Conservation (phyloP, 208 protist species). For the Trichomonas tenax region DNA sequence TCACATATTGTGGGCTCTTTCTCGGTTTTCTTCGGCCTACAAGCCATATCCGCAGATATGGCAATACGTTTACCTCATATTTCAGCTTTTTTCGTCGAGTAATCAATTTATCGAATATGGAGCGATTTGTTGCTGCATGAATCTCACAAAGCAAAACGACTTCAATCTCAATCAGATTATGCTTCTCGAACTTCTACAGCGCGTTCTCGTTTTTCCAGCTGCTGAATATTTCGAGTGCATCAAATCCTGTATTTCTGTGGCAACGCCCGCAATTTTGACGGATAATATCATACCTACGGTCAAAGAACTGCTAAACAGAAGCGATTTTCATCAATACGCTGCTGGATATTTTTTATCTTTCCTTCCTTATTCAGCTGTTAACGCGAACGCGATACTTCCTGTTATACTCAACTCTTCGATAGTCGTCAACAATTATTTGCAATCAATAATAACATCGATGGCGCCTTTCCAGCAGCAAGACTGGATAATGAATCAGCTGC, state of each 20-base stretch:
- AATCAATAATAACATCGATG: background rate
- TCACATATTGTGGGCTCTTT: background rate
- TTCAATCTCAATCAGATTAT: background rate
- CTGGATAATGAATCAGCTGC: background rate
- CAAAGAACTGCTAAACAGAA: background rate
- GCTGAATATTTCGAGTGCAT: background rate
- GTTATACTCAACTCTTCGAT: background rate
- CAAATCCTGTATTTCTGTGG: background rate
- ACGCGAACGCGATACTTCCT: background rate
- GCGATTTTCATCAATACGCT: background rate
- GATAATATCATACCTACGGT: background rate
- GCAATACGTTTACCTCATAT: background rate
- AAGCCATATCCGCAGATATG: background rate
- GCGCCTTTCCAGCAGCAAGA: background rate
- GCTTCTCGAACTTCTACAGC: background rate
- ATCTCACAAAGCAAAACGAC: background rate
- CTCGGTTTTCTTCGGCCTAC: background rate
- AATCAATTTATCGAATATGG: background rate
- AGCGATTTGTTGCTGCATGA: background rate
- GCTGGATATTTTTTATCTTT: background rate
- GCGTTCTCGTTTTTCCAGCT: background rate
- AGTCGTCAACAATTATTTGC: background rate
- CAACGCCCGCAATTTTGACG: background rate
- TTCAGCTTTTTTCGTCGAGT: background rate
- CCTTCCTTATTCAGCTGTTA: background rate